Evolutionary conservation across 768 basidiomycete genomes (phyloP).

Genomic region (Agrocybe pediades): DNA sequence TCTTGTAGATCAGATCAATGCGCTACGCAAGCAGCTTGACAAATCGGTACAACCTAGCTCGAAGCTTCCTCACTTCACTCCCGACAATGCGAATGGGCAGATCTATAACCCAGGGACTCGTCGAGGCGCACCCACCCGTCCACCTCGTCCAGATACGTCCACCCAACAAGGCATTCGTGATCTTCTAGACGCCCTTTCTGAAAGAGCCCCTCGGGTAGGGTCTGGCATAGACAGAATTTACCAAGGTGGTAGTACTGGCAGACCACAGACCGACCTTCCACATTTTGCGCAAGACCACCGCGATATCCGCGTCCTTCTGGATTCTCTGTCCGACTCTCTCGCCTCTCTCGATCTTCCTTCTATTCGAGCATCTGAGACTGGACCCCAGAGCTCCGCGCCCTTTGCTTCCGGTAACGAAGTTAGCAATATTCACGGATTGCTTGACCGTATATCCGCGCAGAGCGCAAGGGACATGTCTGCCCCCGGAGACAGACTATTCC

Average conservation of each 20-base stretch:
- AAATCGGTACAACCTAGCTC: constrained; percentile 27
- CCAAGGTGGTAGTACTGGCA: neutral
- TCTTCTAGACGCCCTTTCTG: constrained; percentile 21
- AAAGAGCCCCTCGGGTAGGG: constrained; percentile 2
- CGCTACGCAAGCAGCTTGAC: constrained; percentile 67
- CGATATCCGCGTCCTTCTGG: constrained; percentile 1
- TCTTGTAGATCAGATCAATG: constrained; percentile 60
- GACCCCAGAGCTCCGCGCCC: neutral
- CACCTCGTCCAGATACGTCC: neutral
- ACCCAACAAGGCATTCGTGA: constrained; percentile 17
- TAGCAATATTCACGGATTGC: neutral
- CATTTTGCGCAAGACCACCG: neutral
- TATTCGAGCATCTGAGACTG: neutral
- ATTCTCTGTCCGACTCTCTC: constrained; percentile 4
- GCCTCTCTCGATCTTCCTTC: constrained; percentile 5
- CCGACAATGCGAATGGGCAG: neutral
- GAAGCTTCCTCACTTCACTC: neutral
- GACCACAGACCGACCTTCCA: neutral
- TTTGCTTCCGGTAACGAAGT: neutral
- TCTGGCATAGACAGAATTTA: neutral
- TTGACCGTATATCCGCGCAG: neutral
- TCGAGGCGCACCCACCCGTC: neutral
- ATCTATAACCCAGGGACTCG: neutral
- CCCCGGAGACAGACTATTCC: neutral
- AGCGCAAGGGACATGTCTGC: neutral